These are phyloP conservation scores for Leccinum solheimii DNA, from an alignment of 1,284 basidiomycete species.

Conservation along the genomic window DNA sequence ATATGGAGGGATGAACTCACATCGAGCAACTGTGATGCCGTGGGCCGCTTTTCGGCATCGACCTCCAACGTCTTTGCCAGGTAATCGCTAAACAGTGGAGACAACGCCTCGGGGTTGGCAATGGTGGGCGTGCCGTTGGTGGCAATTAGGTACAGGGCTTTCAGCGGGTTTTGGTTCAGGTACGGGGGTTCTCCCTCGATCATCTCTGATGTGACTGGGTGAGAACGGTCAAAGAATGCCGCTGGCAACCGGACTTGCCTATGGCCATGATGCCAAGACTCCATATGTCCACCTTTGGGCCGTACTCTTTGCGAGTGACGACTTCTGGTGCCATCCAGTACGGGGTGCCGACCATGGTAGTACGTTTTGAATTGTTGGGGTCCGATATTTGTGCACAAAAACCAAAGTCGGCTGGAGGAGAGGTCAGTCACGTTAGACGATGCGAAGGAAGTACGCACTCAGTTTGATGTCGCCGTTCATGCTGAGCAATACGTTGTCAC, in stretches of 20 bases:
- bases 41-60: conserved; percentile 90
- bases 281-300: conserved; percentile 99
- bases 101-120: conserved; percentile 91
- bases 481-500: conserved; percentile 92
- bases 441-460: conserved; percentile 57
- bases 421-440: conserved; percentile 4
- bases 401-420: conserved; percentile 87
- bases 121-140: conserved; percentile 98
- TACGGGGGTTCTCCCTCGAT: conserved; percentile 99
- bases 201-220: conserved; percentile 70
- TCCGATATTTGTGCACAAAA: conserved; percentile 98
- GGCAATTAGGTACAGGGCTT: conserved; percentile 94
- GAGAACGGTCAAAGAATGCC: neutral
- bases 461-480: conserved; percentile 96
- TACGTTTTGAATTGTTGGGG: conserved; percentile 86
- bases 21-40: conserved; percentile 79
- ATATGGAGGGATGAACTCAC: conserved; percentile 43
- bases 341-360: conserved; percentile 99
- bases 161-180: conserved; percentile 94
- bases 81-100: conserved; percentile 88
- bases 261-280: conserved; percentile 99
- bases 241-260: conserved; percentile 48
- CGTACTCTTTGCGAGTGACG: conserved; percentile 97
- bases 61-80: conserved; percentile 90
- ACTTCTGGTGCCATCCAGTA: conserved; percentile 99